Base-by-base conservation (phyloP, 2,329 filamentous ascomycete genomes). In the Microdochium nivale region DNA sequence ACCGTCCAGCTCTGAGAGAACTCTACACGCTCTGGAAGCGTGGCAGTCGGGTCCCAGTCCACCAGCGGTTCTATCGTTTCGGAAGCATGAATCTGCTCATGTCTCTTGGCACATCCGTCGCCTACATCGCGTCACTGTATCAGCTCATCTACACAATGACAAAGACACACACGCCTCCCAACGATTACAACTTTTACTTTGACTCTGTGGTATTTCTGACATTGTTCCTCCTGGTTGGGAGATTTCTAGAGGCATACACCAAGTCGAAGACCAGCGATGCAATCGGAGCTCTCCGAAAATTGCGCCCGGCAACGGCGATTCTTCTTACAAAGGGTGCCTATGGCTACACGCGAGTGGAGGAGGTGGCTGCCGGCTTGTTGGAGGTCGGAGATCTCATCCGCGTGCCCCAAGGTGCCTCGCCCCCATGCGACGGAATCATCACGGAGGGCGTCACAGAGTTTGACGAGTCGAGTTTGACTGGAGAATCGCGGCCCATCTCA, bases 61-160 rank as follows among this genome's bases (percentile, higher is more conserved):
- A 88, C 16, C 80, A 86, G 58, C 78, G 91, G 14, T 91, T 96
- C 62, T 90, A 90, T 66, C 84, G 87, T n/a, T 96, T 96, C 62
- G 91, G 91, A 9, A 96, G 90, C 71, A 96, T 96, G 91, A 95
- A 95, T 64, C 86, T 95, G 72, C 78, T 96, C 54, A 91, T 96
- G 69, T 94, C 87, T 8, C 77, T 95, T 2, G 91, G 90, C 5
- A 95, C 91, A 0, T 86, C 83, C 2, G 89, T 96, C 54, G 91
- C 91, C 1, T 96, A 95, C 65, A 73, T 95, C 55, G 85, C 89
- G 0, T 95, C 90, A 0, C 71, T 95, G 24, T 86, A 83, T 16
- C 84, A 95, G 56, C 77, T 96, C 64, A 84, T 89, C 49, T 80
- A 83, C 7, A 80, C 84, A 3, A 65, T 72, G 49, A 70, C 75